Evolutionary conservation across 306 rosid genomes (phyloP), one percentile per base, ranked within the genome.

Genomic region (Prunus dulcis): DNA sequence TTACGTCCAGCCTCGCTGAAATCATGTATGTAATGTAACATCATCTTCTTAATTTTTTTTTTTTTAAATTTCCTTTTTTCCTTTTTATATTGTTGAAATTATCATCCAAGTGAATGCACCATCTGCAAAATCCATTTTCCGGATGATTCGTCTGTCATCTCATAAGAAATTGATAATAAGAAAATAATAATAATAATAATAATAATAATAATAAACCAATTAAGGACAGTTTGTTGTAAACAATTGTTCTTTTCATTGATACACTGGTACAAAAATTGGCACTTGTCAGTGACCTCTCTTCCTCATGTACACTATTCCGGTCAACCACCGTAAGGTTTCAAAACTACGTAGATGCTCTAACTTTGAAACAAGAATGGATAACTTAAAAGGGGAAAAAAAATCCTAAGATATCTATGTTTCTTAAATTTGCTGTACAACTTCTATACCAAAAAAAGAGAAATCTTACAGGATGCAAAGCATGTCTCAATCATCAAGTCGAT

Each of bases 401-500:
- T 12, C 64, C 45, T 23, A 25, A 11, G 64, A 23, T 22, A 68
- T 75, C 87, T 81, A 74, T 70, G 84, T 27, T 10, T 25, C 86
- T 73, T 78, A 76, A 78, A 23, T 17, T 38, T 67, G 76, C 89
- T 87, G 75, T 85, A 87, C 91, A 87, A 45, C 61, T 82, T 50
- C 23, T 18, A 61, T 28, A 14, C 43, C 43, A 9, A 27, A 6
- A 62, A 28, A 12, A 1, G 1, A 14, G 17, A 28, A 14, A 6
- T 30, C 2, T 30, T 13, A 28, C 43, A 15, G 45, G 67, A 27
- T 30, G 67, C 30, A 14, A 11, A 25, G 25, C 64, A 62, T 7
- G n/a, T 1, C 45, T 62, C 25, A 90, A 62, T 90, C 89, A 25
- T 88, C 88, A 67, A 84, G 84, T 78, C 92, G 89, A 76, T 90